These are phyloP conservation scores for Insectozyma bohioensis DNA, from an alignment of 1,139 yeast species.

Conservation along the genomic window DNA sequence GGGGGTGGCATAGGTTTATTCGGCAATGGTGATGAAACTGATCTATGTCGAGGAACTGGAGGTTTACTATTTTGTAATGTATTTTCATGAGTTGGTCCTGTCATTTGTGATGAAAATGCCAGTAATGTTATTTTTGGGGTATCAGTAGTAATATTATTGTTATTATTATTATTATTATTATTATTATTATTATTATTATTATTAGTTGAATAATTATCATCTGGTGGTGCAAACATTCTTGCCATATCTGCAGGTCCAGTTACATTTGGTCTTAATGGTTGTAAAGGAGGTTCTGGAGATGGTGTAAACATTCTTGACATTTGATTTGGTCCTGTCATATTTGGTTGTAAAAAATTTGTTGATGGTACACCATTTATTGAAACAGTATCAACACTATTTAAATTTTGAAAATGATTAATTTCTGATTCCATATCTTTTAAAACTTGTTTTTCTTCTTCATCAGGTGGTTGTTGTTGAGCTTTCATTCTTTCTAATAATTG, in stretches of 20 bases:
- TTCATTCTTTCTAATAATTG: constrained; percentile 53
- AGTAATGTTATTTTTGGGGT: constrained; percentile 32
- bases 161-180: constrained; percentile 3
- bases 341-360: constrained; percentile 36
- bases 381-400: constrained; percentile 62
- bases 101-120: constrained; percentile 47
- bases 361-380: constrained; percentile 56
- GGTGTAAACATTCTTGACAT: constrained; percentile 29
- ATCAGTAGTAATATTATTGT: constrained; percentile 1
- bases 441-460: constrained; percentile 58
- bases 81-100: constrained; percentile 41
- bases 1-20: constrained; percentile 31
- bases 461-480: constrained; percentile 29
- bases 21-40: constrained; percentile 48
- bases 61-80: constrained; percentile 32
- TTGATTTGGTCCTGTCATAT: constrained; percentile 56
- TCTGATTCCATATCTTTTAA: constrained; percentile 68
- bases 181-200: not conserved
- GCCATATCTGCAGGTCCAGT: constrained; percentile 45
- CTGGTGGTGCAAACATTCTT: constrained; percentile 26
- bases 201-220: not conserved
- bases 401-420: constrained; percentile 62
- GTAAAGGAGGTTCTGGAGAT: constrained; percentile 11
- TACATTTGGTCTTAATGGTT: constrained; percentile 35
- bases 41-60: constrained; percentile 37